Evolutionary conservation across 805 yeast genomes (phyloP), one percentile per base, ranked within the genome.

Genomic region (Zygotorulaspora chibaensis): DNA sequence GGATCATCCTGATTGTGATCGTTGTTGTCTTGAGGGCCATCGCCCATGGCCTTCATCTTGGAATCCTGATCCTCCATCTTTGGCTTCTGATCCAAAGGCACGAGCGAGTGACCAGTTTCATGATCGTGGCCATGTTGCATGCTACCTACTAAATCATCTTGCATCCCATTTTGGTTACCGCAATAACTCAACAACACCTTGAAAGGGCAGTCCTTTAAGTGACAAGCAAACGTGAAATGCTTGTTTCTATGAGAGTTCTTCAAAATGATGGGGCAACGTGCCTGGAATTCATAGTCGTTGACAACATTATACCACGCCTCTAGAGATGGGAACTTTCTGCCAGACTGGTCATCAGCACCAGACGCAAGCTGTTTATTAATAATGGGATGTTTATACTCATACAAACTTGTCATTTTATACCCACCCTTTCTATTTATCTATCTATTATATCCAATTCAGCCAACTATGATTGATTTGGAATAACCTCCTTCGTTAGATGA

Each of bases 171-270:
- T 31, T 50, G 51, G 27, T 51, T 55, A 30, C 60, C 62, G 45
- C 59, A 58, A 43, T 62, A 62, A 46, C 67, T 63, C 29, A 65
- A 43, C 36, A 63, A 42, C 15, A 65, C 61, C 41, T 61, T 63
- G 42, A 65, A 65, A 10, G 65, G 62, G 43, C 69, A 65, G 43
- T 54, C 52, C 44, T 63, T 63, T 39, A 61, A 43, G 50, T 62
- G 66, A 44, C 69, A 65, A 31, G 68, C 67, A 51, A 61, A 65
- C 37, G 69, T 65, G 51, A 61, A 65, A 51, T 65, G 68, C 40
- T 59, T 65, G 44, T 62, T 62, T 35, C 60, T 55, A 42, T 65
- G 69, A 9, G 68, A 63, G 46, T 65, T 65, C 48, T 65, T 65
- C 53, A 65, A 48, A 25, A 65, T 63, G 23, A 63, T 61, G 2